Conservation (phyloP, 2,329 filamentous ascomycete species). For the Colletotrichum liaoningense region DNA sequence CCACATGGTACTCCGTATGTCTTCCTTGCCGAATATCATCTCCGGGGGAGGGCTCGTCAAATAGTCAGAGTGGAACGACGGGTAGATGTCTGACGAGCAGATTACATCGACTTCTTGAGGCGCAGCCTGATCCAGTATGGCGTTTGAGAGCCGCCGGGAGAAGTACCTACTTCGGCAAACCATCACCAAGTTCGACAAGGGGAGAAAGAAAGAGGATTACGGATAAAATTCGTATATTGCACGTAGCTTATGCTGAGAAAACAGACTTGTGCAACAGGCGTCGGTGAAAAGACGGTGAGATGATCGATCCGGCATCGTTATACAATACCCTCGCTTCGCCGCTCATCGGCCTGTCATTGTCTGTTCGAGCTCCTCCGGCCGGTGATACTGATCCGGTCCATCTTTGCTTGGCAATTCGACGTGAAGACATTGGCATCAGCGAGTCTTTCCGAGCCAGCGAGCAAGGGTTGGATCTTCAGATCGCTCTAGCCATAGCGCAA, state of each 20-base stretch:
- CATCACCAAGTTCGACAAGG: neutral
- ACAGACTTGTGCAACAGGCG: neutral
- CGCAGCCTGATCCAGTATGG: neutral
- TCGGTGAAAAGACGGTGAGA: neutral
- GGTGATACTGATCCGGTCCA: neutral
- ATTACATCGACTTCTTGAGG: constrained; percentile 5
- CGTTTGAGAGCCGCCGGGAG: neutral
- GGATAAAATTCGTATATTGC: neutral
- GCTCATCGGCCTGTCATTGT: neutral
- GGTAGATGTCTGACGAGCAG: constrained; percentile 8
- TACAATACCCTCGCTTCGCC: neutral
- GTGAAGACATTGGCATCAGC: neutral
- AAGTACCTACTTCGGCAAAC: neutral
- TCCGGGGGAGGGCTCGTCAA: constrained; percentile 15
- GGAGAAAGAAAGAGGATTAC: neutral
- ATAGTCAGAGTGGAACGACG: constrained; percentile 3
- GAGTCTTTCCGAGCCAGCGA: neutral
- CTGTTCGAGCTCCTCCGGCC: neutral
- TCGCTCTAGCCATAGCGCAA: neutral
- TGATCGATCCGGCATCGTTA: neutral
- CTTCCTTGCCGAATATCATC: constrained; percentile 23
- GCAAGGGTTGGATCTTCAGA: neutral
- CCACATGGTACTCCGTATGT: constrained; percentile 1
- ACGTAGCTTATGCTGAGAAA: neutral
- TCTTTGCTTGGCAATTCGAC: neutral